Conservation (phyloP, 345 rosid species). For the Diplotaxis tenuifolia region DNA sequence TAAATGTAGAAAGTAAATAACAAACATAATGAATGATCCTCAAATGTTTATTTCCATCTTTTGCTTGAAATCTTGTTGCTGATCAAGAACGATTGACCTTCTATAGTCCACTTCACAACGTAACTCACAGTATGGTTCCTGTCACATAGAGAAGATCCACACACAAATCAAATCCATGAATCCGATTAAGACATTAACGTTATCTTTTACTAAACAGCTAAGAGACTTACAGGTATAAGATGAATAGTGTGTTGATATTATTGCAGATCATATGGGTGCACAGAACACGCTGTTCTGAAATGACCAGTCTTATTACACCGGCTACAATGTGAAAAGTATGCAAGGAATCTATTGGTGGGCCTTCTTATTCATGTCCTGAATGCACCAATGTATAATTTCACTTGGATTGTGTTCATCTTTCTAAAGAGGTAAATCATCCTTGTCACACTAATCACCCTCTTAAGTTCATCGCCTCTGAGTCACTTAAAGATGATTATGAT, state of each 20-base stretch:
- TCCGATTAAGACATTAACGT: neutral
- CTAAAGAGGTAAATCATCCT: conserved; percentile 10
- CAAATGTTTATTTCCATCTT: conserved; percentile 1
- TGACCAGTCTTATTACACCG: conserved; percentile 98
- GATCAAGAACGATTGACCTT: conserved; percentile 2
- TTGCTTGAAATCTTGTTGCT: neutral
- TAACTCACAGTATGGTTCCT: conserved; percentile 16
- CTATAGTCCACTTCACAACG: conserved; percentile 2
- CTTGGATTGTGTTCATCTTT: neutral
- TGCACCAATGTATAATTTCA: neutral
- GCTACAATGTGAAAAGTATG: conserved; percentile 53
- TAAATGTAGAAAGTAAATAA: neutral
- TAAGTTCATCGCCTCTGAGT: neutral
- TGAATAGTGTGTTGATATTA: neutral
- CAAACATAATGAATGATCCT: conserved; percentile 15
- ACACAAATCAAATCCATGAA: conserved; percentile 7
- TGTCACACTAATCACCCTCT: conserved; percentile 5
- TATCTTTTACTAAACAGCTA: neutral
- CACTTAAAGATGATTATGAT: neutral
- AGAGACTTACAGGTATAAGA: conserved; percentile 20
- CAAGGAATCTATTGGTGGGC: neutral
- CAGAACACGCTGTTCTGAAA: conserved; percentile 95
- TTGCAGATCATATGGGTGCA: conserved; percentile 62
- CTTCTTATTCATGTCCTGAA: neutral
- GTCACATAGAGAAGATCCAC: conserved; percentile 14